These are phyloP conservation scores for Trametes hirsuta DNA, from an alignment of 1,284 basidiomycete species.

Conservation along the genomic window DNA sequence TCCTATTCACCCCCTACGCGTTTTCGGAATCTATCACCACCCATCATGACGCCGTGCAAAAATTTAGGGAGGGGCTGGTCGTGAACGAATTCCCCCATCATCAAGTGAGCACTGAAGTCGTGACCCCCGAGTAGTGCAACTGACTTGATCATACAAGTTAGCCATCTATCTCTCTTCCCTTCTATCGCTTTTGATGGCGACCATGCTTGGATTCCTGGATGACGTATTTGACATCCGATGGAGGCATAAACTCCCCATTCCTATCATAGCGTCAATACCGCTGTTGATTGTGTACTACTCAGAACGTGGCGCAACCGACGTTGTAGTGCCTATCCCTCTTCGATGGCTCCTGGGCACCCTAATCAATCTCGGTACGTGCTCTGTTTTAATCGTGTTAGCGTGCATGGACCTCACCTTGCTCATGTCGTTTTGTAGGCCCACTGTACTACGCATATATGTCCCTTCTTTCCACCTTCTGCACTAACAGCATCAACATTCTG, in stretches of 20 bases:
- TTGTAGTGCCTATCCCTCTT: conserved; percentile 90
- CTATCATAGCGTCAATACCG: conserved; percentile 93
- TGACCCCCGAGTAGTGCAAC: conserved; percentile 1
- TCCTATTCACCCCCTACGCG: conserved; percentile 88
- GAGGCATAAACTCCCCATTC: conserved; percentile 98
- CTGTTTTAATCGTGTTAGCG: conserved; percentile 23
- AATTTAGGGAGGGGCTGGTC: conserved; percentile 62
- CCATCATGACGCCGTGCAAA: conserved; percentile 42
- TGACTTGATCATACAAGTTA: conserved; percentile 51
- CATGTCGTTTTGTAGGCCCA: conserved; percentile 58
- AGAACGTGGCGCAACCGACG: conserved; percentile 89
- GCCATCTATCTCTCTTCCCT: conserved; percentile 93
- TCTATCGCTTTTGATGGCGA: conserved; percentile 89
- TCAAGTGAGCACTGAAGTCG: conserved; percentile 57
- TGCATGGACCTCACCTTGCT: not conserved
- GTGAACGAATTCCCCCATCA: conserved; percentile 84
- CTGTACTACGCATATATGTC: conserved; percentile 98
- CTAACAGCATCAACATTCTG: conserved; percentile 98
- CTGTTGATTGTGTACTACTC: conserved; percentile 96
- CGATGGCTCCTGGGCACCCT: conserved; percentile 75
- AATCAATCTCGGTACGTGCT: conserved; percentile 81
- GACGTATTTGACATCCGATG: conserved; percentile 99
- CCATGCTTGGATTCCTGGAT: conserved; percentile 94
- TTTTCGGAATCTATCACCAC: conserved; percentile 74
- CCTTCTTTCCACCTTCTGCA: conserved; percentile 93